Evolutionary conservation across 345 rosid species (phyloP), one percentile per base, ranked within the genome.

Genomic region (Dovyalis caffra): DNA sequence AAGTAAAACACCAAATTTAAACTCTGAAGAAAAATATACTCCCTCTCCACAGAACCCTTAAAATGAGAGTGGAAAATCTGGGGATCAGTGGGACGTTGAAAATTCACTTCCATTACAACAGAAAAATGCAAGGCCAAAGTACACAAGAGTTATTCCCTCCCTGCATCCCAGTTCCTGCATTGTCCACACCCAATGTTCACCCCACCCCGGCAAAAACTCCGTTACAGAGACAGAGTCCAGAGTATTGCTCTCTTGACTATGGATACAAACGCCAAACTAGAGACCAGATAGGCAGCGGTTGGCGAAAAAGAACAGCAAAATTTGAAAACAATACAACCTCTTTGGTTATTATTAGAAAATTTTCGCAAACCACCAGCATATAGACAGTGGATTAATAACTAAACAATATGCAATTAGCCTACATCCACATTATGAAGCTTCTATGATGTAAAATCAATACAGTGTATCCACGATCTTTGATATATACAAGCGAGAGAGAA

Each of bases 401-500:
- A 47, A 21, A 58, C 60, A 67, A 32, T 47, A 35, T 76, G 69
- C 77, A 68, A 43, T 57, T 63, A 60, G 70, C 83, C 66, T 56
- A 56, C 37, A 77, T 74, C 76, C 75, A 58, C 65, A 58, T 61
- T 12, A 69, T 76, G 70, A 76, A 32, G 35, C 77, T 79, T 35
- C 66, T 76, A 53, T 56, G 64, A 53, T 23, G 32, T n/a, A 68
- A 76, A 61, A 64, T 37, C 70, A 57, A 67, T 16, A 18, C 53
- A 71, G 14, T 49, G 60, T 61, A 45, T 57, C 64, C 26, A 58
- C 40, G 51, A 66, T 43, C 29, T 61, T 43, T 37, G 64, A 66
- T 79, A 51, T 77, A 66, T 77, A 78, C 81, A 56, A 71, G 74
- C 49, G 74, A 75, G 74, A 66, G 53, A 51, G 75, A 61, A 69